These are phyloP conservation scores for Darksidea phi DNA, from an alignment of 495 filamentous ascomycete genomes.

Conservation along the genomic window DNA sequence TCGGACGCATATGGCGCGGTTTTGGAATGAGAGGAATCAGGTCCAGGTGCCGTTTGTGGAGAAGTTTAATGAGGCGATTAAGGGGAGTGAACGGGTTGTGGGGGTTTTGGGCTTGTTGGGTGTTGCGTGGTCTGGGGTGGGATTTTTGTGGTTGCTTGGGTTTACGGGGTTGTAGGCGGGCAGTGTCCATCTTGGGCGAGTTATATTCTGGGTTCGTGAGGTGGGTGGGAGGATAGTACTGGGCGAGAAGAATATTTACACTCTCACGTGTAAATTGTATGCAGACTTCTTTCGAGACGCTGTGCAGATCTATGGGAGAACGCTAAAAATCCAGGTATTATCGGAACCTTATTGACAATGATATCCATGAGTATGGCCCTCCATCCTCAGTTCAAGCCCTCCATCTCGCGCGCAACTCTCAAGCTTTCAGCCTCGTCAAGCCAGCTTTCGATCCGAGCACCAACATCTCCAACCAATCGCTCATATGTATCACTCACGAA, in stretches of 20 bases:
- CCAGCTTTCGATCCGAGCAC: constrained; percentile 68
- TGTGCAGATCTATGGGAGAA: too few species aligned
- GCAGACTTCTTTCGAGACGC: too few species aligned
- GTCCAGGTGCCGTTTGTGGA: constrained; percentile 42
- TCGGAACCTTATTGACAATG: too few species aligned
- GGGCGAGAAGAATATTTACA: too few species aligned
- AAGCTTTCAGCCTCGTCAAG: constrained; percentile 55
- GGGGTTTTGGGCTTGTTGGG: constrained; percentile 26
- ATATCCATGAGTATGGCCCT: too few species aligned
- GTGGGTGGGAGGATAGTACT: too few species aligned
- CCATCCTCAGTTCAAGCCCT: constrained; percentile 7
- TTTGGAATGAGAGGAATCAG: constrained; percentile 40
- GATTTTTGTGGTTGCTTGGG: constrained; percentile 2
- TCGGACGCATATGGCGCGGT: constrained; percentile 36
- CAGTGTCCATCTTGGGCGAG: background rate
- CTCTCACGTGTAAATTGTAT: too few species aligned
- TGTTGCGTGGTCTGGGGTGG: constrained; percentile 32
- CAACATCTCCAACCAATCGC: constrained; percentile 71
- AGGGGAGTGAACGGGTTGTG: constrained; percentile 34
- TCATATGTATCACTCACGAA: constrained; percentile 68
- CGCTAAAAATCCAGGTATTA: too few species aligned
- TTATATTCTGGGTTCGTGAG: background rate
- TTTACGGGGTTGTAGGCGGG: background rate
- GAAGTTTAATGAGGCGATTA: constrained; percentile 44
- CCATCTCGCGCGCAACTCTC: constrained; percentile 22